These are phyloP conservation scores for Epichloe gansuensis DNA, from an alignment of 2,329 filamentous ascomycete species.

Conservation along the genomic window DNA sequence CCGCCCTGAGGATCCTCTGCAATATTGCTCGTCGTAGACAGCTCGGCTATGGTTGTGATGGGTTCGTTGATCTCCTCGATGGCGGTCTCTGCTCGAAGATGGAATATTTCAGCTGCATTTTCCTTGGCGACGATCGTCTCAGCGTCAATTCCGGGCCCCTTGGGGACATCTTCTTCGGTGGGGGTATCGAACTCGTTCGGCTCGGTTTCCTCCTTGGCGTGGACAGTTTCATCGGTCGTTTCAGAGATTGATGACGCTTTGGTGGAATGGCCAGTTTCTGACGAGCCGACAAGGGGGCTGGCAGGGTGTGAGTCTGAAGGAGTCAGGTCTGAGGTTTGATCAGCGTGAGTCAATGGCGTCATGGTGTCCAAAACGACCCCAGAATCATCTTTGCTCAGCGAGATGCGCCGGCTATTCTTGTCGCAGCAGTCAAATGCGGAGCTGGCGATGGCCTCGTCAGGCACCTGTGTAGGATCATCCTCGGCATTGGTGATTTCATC, in stretches of 20 bases:
- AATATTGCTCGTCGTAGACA: neutral
- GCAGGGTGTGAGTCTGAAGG: conserved; percentile 45
- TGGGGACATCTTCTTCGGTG: neutral
- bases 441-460: conserved; percentile 14
- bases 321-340: conserved; percentile 34
- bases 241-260: conserved; percentile 53
- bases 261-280: conserved; percentile 46
- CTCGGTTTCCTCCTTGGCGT: conserved; percentile 20
- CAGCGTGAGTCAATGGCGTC: conserved; percentile 29
- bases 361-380: conserved; percentile 38
- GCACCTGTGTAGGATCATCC: conserved; percentile 1
- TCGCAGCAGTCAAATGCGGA: conserved; percentile 13
- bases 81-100: neutral
- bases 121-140: neutral
- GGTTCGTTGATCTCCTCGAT: neutral
- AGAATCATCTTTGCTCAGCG: conserved; percentile 39
- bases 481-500: conserved; percentile 9
- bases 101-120: neutral
- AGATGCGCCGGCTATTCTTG: conserved; percentile 20
- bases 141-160: neutral
- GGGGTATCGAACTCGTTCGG: conserved; percentile 6
- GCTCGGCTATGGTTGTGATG: neutral
- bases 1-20: neutral
- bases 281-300: conserved; percentile 40
- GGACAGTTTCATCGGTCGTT: conserved; percentile 47